Conservation (phyloP, 805 yeast genomes). For the Metschnikowia matae region DNA sequence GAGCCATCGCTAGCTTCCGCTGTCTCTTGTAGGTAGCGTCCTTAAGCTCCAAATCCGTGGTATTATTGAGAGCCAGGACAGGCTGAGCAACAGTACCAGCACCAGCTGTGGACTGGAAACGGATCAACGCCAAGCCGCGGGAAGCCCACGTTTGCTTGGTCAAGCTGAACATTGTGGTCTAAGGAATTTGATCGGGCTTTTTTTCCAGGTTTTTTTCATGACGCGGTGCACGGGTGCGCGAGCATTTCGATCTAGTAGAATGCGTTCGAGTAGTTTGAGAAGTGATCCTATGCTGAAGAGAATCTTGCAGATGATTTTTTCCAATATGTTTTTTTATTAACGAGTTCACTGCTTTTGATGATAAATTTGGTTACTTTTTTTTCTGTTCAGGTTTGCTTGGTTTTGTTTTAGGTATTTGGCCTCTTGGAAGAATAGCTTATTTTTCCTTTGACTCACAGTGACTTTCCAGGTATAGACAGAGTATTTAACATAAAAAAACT, state of each 20-base stretch:
- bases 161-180: constrained; percentile 14
- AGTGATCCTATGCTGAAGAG: not conserved
- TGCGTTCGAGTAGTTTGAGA: not conserved
- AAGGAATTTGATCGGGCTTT: not conserved
- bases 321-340: no score
- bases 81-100: not conserved
- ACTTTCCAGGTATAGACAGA: no score
- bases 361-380: no score
- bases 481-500: no score
- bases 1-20: constrained; percentile 64
- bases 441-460: no score
- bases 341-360: no score
- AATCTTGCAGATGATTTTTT: not conserved
- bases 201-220: constrained; percentile 9
- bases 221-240: constrained; percentile 17
- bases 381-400: no score
- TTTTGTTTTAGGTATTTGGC: no score
- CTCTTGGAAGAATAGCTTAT: no score
- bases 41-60: constrained; percentile 75
- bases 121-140: constrained; percentile 10
- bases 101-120: constrained; percentile 16
- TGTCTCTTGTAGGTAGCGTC: constrained; percentile 70
- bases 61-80: constrained; percentile 26
- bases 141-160: constrained; percentile 15
- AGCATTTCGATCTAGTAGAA: not conserved